A percentile compares a stretch with the other conserved stretches of the same genome.
phyloP scores from a whole-genome alignment of 345 rosid species.

The Dipteronia dyeriana region DNA sequence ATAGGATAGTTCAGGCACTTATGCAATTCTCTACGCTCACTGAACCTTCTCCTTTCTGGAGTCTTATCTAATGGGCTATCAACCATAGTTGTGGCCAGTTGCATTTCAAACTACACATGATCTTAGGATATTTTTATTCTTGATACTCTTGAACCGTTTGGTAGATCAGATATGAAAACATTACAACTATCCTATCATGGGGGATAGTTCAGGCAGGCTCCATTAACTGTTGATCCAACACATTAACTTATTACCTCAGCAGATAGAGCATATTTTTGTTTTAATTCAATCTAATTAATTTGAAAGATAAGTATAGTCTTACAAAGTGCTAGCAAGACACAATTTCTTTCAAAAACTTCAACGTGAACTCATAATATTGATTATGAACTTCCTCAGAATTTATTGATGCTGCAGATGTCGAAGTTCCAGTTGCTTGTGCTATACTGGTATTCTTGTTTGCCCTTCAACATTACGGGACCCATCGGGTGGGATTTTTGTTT shows the following conservation, averaged over 20 bases:
- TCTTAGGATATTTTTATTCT: not conserved
- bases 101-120: not conserved
- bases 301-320: not conserved
- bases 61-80: too few relatives aligned
- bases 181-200: not conserved
- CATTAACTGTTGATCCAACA: not conserved
- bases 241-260: not conserved
- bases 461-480: slow-evolving; percentile 87
- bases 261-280: not conserved
- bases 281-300: not conserved
- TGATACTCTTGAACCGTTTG: too few relatives aligned
- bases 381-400: slow-evolving; percentile 21
- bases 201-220: not conserved
- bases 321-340: not conserved
- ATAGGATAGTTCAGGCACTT: too few relatives aligned
- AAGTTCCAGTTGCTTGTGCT: slow-evolving; percentile 74
- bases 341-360: not conserved
- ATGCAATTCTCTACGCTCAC: too few relatives aligned
- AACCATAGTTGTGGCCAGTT: too few relatives aligned
- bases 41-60: too few relatives aligned
- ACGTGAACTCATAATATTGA: not conserved
- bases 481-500: slow-evolving; percentile 77
- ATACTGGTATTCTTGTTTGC: slow-evolving; percentile 71
- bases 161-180: too few relatives aligned
- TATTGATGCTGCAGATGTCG: slow-evolving; percentile 64